Conservation (phyloP, 2,329 filamentous ascomycete genomes). For the Coniochaeta hoffmannii region DNA sequence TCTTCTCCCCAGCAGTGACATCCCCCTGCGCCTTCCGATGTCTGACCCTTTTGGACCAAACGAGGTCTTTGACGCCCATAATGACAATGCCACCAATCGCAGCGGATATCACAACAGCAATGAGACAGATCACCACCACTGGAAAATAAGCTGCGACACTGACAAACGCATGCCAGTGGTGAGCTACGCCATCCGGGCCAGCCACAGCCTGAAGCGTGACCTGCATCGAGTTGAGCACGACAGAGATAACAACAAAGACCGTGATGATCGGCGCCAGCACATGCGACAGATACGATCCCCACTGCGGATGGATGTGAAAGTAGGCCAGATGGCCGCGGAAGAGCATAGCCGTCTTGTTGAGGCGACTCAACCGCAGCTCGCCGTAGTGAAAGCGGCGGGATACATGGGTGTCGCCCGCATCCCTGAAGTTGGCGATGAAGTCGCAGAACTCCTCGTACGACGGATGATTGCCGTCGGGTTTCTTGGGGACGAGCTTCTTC, state of each 20-base stretch:
- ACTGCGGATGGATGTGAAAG: slow-evolving; percentile 20
- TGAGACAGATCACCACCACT: slow-evolving; percentile 12
- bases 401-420: slow-evolving; percentile 19
- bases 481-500: slow-evolving; percentile 17
- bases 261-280: slow-evolving; percentile 18
- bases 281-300: slow-evolving; percentile 17
- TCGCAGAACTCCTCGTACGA: slow-evolving; percentile 21
- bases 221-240: slow-evolving; percentile 21
- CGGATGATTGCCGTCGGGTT: slow-evolving; percentile 10
- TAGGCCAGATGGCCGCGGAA: slow-evolving; percentile 15
- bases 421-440: slow-evolving; percentile 20
- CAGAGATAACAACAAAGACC: slow-evolving; percentile 18
- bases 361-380: slow-evolving; percentile 27
- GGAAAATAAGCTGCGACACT: slow-evolving; percentile 16
- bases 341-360: slow-evolving; percentile 20
- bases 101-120: slow-evolving; percentile 11
- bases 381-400: slow-evolving; percentile 26
- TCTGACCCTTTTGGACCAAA: slow-evolving; percentile 10
- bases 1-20: slow-evolving; percentile 8
- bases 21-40: slow-evolving; percentile 10
- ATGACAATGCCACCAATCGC: slow-evolving; percentile 8
- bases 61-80: slow-evolving; percentile 16
- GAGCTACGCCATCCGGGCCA: neutral
- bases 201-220: slow-evolving; percentile 14
- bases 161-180: slow-evolving; percentile 14